Evolutionary conservation across 805 yeast species (phyloP).

Genomic region (Nakazawaea laoshanensis): DNA sequence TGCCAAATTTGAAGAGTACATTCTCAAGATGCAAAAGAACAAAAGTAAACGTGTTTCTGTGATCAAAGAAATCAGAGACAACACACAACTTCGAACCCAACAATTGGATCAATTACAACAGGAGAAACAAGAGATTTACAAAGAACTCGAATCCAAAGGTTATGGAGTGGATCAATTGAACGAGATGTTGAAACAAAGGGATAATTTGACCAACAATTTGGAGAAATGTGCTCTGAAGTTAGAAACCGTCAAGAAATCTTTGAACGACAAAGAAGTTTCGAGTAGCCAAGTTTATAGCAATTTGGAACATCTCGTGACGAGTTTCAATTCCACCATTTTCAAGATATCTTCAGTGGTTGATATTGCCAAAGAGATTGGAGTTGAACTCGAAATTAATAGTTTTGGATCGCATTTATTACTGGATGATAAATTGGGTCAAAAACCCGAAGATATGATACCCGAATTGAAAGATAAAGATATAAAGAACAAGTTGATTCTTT

Average conservation of each 20-base stretch:
- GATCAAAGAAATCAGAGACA: slow-evolving; percentile 47
- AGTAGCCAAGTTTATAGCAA: slow-evolving; percentile 41
- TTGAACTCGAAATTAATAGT: slow-evolving; percentile 26
- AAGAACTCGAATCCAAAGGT: slow-evolving; percentile 43
- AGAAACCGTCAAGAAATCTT: slow-evolving; percentile 38
- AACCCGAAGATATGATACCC: slow-evolving; percentile 33
- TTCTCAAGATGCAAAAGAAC: slow-evolving; percentile 56
- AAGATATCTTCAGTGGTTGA: slow-evolving; percentile 29
- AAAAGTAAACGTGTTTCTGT: slow-evolving; percentile 56
- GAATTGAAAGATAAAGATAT: slow-evolving; percentile 23
- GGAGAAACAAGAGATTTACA: slow-evolving; percentile 31
- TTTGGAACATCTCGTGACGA: slow-evolving; percentile 41
- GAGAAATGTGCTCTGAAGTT: slow-evolving; percentile 32
- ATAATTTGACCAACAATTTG: slow-evolving; percentile 43
- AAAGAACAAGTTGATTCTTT: slow-evolving; percentile 26
- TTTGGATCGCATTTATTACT: slow-evolving; percentile 24
- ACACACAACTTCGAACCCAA: slow-evolving; percentile 34
- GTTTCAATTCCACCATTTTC: slow-evolving; percentile 48
- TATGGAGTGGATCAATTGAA: slow-evolving; percentile 58
- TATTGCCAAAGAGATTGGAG: slow-evolving; percentile 11
- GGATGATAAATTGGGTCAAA: slow-evolving; percentile 37
- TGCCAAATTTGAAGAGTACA: slow-evolving; percentile 61
- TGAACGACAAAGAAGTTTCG: slow-evolving; percentile 40
- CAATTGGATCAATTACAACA: slow-evolving; percentile 29
- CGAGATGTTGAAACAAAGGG: slow-evolving; percentile 51